phyloP scores from a whole-genome alignment of 345 rosid species.

The Salix purpurea region DNA sequence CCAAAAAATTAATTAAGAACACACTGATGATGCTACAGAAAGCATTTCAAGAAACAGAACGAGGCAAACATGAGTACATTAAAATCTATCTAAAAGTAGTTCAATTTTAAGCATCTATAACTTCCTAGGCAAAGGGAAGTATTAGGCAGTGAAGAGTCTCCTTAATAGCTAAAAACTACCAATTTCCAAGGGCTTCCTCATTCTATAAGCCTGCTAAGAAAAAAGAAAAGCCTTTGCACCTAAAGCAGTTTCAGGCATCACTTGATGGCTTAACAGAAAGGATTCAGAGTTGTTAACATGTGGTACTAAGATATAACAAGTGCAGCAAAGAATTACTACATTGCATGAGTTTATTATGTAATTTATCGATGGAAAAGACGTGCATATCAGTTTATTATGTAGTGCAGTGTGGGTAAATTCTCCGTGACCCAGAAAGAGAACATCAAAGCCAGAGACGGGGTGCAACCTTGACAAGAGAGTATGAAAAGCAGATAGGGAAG shows the following conservation, averaged over 20 bases:
- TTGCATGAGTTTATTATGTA: neutral
- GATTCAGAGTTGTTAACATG: neutral
- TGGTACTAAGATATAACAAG: neutral
- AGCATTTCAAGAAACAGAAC: neutral
- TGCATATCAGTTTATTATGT: neutral
- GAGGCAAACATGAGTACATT: neutral
- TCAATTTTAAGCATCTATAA: neutral
- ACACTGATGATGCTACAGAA: neutral
- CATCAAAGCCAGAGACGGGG: neutral
- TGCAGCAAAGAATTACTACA: neutral
- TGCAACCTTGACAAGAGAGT: neutral
- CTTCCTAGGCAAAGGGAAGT: neutral
- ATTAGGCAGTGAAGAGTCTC: neutral
- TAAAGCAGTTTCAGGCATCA: neutral
- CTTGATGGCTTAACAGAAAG: neutral
- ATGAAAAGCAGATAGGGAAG: neutral
- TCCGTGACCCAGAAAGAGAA: neutral
- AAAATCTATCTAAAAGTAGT: neutral
- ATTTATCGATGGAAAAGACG: neutral
- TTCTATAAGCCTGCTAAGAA: neutral
- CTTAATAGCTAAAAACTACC: neutral
- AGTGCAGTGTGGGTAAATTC: neutral
- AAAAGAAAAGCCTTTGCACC: neutral
- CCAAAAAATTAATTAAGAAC: neutral
- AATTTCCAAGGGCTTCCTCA: neutral